A percentile compares a stretch with the other conserved stretches of the same genome.
Conservation (phyloP, 345 rosid species). For the Conringia planisiliqua region DNA sequence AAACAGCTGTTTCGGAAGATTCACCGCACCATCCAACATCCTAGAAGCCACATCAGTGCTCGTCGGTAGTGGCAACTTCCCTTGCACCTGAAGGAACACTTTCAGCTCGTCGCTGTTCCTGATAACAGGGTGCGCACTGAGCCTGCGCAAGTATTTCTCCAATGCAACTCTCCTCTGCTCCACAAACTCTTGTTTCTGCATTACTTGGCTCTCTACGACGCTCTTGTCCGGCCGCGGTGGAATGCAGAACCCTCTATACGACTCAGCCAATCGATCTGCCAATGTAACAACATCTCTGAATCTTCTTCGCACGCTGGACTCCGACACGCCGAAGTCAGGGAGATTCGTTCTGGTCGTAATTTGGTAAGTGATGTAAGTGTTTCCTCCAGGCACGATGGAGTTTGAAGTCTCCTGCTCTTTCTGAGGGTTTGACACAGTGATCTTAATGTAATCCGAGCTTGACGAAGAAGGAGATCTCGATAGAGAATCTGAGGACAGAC, state of each 20-base stretch:
- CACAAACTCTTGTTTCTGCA: conserved; percentile 96
- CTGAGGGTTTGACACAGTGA: conserved; percentile 83
- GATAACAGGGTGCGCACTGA: conserved; percentile 70
- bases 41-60: conserved; percentile 85
- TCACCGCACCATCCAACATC: conserved; percentile 92
- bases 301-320: conserved; percentile 76
- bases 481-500: conserved; percentile 41
- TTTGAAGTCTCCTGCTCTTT: conserved; percentile 76
- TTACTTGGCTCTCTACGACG: conserved; percentile 91
- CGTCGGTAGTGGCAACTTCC: conserved; percentile 59
- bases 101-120: conserved; percentile 77
- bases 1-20: conserved; percentile 80
- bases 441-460: conserved; percentile 54
- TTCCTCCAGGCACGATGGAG: conserved; percentile 81
- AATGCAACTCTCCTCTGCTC: conserved; percentile 88
- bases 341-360: conserved; percentile 84
- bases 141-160: conserved; percentile 79
- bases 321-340: conserved; percentile 57
- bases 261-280: conserved; percentile 75
- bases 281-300: conserved; percentile 81
- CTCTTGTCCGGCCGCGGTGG: conserved; percentile 95
- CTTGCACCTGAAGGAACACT: conserved; percentile 76
- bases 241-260: conserved; percentile 78
- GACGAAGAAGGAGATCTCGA: conserved; percentile 61
- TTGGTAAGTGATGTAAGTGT: conserved; percentile 60